phyloP scores from a whole-genome alignment of 2,329 filamentous ascomycete species.

The Fusarium anguioides region DNA sequence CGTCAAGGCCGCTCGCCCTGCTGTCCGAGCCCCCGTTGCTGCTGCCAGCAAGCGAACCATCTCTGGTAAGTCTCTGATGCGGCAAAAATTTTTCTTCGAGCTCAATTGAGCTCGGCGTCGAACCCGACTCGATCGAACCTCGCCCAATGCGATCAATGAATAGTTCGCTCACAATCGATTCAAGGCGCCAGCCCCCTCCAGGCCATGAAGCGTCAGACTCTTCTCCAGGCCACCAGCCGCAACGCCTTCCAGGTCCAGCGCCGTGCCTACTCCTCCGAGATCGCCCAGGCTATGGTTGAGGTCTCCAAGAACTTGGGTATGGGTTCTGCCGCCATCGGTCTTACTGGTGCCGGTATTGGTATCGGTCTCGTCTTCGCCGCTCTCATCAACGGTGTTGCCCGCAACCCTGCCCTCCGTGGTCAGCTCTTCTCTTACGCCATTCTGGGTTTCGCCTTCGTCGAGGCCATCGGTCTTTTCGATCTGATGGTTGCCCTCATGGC shows the following conservation, averaged over 20 bases:
- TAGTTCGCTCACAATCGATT: conserved; percentile 49
- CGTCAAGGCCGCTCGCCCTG: conserved; percentile 81
- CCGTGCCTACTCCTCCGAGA: conserved; percentile 88
- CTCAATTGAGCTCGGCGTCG: conserved; percentile 44
- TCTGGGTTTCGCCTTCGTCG: conserved; percentile 95
- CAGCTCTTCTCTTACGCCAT: conserved; percentile 97
- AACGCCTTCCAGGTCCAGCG: conserved; percentile 73
- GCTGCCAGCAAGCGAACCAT: conserved; percentile 80
- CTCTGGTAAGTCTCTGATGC: conserved; percentile 68
- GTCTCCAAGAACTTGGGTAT: conserved; percentile 92
- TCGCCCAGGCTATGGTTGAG: conserved; percentile 88
- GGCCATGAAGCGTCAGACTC: conserved; percentile 79
- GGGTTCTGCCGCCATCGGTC: conserved; percentile 90
- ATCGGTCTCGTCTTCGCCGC: conserved; percentile 94
- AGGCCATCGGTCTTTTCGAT: conserved; percentile 90
- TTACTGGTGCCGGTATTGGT: conserved; percentile 93
- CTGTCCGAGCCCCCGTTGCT: conserved; percentile 72
- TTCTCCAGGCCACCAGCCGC: conserved; percentile 74
- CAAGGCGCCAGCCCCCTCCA: conserved; percentile 73
- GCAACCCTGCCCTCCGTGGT: conserved; percentile 93
- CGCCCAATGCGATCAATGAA: conserved; percentile 41
- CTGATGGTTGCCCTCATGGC: conserved; percentile 94
- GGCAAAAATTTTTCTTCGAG: conserved; percentile 49
- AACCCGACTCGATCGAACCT: conserved; percentile 49
- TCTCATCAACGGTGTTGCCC: conserved; percentile 88